Evolutionary conservation across 768 basidiomycete genomes (phyloP), one percentile per base, ranked within the genome.

Genomic region (Amanita phalloides): DNA sequence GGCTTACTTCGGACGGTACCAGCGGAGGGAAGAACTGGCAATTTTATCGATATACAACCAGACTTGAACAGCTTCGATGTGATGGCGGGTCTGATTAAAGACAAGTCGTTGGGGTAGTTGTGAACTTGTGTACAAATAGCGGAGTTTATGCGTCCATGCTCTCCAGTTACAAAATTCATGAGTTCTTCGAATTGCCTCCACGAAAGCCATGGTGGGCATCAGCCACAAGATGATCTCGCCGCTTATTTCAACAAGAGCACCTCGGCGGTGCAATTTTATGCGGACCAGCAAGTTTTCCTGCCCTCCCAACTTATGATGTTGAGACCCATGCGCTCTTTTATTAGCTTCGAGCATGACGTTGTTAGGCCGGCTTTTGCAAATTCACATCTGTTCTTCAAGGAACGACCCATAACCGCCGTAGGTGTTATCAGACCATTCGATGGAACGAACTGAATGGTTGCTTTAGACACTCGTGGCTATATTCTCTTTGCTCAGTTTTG

Each of bases 31-130:
- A 45, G 54, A 37, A 59, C 68, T 51, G 52, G 64, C 54, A 72
- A 69, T 23, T 94, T 77, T 61, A 84, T 97, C 48, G 93, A 99
- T 66, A 67, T 99, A 17, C 96, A 96, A 63, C 96, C 96, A 1
- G 93, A 97, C 60, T 91, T 93, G 46, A 99, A 99, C 64, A 90
- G 90, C 60, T 98, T 98, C 58, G 95, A 98, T 66, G 72, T 97
- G 57, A 87, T 96, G 87, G 77, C 82, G 33, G 90, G 91, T 30
- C 63, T 95, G 64, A 94, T 95, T 58, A 85, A 72, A 56, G 64
- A 68, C 1, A 78, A 78, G 58, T 60, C 45, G 45, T 46, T 14
- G n/a, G 26, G 32, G 32, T 17, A 28, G 10, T 14, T 28, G 17
- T 41, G 8, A 26, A 39, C 38, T 21, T 28, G 17, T 41, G 8